Percentiles rank a stretch among this genome's conserved stretches.
phyloP scores from a whole-genome alignment of 140 eudicot genomes.

The Senecio squalidus region DNA sequence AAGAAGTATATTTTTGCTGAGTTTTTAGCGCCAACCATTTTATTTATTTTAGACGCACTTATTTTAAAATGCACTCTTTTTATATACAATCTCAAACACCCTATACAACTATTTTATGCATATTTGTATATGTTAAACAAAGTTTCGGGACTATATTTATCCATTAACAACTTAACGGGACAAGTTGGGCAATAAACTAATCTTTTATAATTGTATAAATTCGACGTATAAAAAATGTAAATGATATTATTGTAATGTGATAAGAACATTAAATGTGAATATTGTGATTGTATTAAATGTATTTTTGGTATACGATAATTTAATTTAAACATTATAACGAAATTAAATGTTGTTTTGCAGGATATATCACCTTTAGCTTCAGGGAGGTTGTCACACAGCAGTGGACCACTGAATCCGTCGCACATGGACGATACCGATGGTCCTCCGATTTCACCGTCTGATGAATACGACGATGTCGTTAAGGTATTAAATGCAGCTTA shows the following conservation, averaged over 20 bases:
- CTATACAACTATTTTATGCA: too few relatives aligned
- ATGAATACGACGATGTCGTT: constrained; percentile 81
- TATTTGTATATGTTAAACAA: too few relatives aligned
- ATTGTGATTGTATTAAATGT: constrained; percentile 12
- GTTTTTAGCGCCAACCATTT: too few relatives aligned
- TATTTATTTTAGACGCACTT: too few relatives aligned
- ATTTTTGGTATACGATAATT: background rate
- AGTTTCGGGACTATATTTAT: too few relatives aligned
- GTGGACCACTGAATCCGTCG: constrained; percentile 87
- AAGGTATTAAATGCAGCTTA: constrained; percentile 51
- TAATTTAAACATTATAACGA: background rate
- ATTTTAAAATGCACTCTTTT: too few relatives aligned
- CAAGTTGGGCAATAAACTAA: too few relatives aligned
- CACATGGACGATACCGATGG: constrained; percentile 74
- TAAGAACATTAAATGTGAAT: constrained; percentile 5
- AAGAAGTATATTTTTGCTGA: too few relatives aligned
- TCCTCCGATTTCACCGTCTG: constrained; percentile 80
- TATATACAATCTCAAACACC: too few relatives aligned
- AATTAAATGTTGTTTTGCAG: constrained; percentile 28
- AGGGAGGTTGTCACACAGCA: constrained; percentile 94
- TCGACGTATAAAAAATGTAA: too few relatives aligned
- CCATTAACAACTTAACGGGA: too few relatives aligned
- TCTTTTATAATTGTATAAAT: too few relatives aligned
- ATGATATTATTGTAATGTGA: background rate
- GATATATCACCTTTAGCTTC: constrained; percentile 95